Evolutionary conservation across 2,329 filamentous ascomycete species (phyloP).

Genomic region (Trichoderma afroharzianum): DNA sequence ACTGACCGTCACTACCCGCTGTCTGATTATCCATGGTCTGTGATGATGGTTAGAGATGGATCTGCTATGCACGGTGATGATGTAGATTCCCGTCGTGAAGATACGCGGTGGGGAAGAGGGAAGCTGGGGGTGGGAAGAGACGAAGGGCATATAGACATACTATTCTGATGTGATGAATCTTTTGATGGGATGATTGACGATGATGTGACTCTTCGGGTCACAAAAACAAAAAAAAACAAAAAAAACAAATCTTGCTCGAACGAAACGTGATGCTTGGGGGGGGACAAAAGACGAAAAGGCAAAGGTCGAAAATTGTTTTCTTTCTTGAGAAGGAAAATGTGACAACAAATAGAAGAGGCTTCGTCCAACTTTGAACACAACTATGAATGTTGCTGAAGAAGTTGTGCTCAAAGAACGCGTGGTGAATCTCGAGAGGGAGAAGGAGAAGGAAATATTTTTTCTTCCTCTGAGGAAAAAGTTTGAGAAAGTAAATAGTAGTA

Average conservation of each 20-base stretch:
- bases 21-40: background rate
- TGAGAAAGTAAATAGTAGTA: background rate
- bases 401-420: background rate
- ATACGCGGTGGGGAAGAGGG: background rate
- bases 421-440: background rate
- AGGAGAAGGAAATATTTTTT: background rate
- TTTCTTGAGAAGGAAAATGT: background rate
- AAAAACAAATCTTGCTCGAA: background rate
- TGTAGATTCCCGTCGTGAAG: slow-evolving; percentile 12
- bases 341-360: background rate
- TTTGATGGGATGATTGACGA: background rate
- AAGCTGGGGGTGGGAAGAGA: background rate
- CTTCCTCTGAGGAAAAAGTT: background rate
- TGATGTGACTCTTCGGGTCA: background rate
- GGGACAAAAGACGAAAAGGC: background rate
- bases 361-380: background rate
- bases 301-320: background rate
- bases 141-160: background rate
- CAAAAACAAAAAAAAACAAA: background rate
- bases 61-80: background rate
- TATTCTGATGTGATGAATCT: background rate
- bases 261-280: background rate
- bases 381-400: background rate
- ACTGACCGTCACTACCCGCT: slow-evolving; percentile 10
- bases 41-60: background rate